Evolutionary conservation across 441 rosid genomes (phyloP).

Genomic region (Pelargonium australe): DNA sequence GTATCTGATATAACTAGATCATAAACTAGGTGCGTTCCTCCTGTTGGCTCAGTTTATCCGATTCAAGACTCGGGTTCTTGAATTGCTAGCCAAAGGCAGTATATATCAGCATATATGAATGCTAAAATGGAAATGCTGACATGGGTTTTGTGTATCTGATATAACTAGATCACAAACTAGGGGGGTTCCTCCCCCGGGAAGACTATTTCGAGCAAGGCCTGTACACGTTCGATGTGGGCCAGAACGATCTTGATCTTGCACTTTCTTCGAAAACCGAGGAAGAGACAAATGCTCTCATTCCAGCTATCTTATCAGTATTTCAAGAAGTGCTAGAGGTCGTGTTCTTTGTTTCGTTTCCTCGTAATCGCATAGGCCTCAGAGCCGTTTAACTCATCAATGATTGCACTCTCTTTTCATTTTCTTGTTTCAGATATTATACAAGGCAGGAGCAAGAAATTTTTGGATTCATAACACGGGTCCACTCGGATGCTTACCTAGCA

Average conservation of each 20-base stretch:
- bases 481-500: slow-evolving; percentile 45
- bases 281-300: slow-evolving; percentile 27
- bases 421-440: slow-evolving; percentile 25
- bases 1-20: slow-evolving; percentile 19
- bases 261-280: slow-evolving; percentile 29
- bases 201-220: slow-evolving; percentile 31
- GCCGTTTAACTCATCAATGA: too few species aligned
- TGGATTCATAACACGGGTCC: slow-evolving; percentile 51
- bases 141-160: not conserved
- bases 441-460: slow-evolving; percentile 40
- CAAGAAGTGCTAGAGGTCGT: slow-evolving; percentile 31
- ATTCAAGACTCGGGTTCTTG: slow-evolving; percentile 34
- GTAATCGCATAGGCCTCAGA: too few species aligned
- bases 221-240: slow-evolving; percentile 41
- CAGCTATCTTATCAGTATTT: slow-evolving; percentile 26
- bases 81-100: slow-evolving; percentile 28
- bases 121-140: not conserved
- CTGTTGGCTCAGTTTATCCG: slow-evolving; percentile 37
- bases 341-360: not conserved
- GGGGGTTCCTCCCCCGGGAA: slow-evolving; percentile 27
- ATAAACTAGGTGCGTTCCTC: slow-evolving; percentile 23
- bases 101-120: too few species aligned
- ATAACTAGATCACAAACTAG: slow-evolving; percentile 25
- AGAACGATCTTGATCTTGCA: slow-evolving; percentile 38
- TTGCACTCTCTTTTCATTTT: not conserved